Evolutionary conservation across 495 filamentous ascomycete species (phyloP).

Genomic region (Hypoxylon crocopeplum): DNA sequence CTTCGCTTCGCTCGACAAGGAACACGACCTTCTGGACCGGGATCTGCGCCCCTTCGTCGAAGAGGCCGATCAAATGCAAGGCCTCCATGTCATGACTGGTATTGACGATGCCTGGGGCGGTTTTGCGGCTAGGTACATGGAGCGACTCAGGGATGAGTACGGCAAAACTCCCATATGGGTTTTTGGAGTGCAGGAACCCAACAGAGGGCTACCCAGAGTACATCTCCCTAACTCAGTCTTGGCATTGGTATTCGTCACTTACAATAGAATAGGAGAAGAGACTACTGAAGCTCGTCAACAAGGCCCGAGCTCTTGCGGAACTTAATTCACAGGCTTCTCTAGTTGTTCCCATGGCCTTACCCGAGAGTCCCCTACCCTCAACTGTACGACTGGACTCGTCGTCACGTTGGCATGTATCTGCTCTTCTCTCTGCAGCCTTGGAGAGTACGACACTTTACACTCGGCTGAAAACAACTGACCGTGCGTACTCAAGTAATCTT

Average conservation of each 20-base stretch:
- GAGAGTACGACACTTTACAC: slow-evolving; percentile 83
- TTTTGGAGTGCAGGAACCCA: slow-evolving; percentile 78
- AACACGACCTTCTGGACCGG: slow-evolving; percentile 85
- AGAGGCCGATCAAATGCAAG: slow-evolving; percentile 92
- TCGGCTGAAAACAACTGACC: slow-evolving; percentile 64
- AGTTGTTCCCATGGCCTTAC: slow-evolving; percentile 77
- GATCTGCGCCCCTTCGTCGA: slow-evolving; percentile 88
- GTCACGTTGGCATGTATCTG: slow-evolving; percentile 84
- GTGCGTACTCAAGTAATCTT: slow-evolving; percentile 54
- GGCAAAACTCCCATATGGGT: slow-evolving; percentile 85
- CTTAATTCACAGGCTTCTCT: slow-evolving; percentile 75
- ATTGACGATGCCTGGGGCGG: slow-evolving; percentile 94
- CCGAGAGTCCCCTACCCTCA: slow-evolving; percentile 61
- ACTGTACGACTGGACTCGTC: slow-evolving; percentile 67
- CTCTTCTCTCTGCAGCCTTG: slow-evolving; percentile 75
- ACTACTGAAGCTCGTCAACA: slow-evolving; percentile 64
- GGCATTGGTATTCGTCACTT: slow-evolving; percentile 1
- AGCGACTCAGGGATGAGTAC: slow-evolving; percentile 86
- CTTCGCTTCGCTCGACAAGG: slow-evolving; percentile 79
- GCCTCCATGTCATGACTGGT: slow-evolving; percentile 78
- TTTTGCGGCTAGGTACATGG: slow-evolving; percentile 79
- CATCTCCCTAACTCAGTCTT: slow-evolving; percentile 4
- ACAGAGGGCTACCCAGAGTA: slow-evolving; percentile 63
- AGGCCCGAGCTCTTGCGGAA: slow-evolving; percentile 70
- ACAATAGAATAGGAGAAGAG: slow-evolving; percentile 59